phyloP scores from a whole-genome alignment of 2,329 filamentous ascomycete species.

The Xylariaceae sp. region DNA sequence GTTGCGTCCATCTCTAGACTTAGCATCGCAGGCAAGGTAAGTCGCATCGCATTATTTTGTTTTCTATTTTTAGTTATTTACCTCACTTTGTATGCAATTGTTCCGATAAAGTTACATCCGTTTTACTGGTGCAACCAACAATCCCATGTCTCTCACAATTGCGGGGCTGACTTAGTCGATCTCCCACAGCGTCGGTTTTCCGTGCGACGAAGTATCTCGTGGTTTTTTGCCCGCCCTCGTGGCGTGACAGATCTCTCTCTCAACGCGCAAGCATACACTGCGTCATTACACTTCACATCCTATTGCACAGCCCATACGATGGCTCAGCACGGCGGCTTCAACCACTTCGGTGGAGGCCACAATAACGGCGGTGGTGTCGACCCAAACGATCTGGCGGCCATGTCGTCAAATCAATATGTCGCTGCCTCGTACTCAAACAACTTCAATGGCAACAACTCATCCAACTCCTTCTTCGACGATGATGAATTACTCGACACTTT shows the following conservation, averaged over 20 bases:
- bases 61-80: background rate
- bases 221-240: constrained; percentile 14
- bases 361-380: constrained; percentile 64
- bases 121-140: constrained; percentile 10
- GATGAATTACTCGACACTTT: constrained; percentile 82
- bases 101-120: constrained; percentile 6
- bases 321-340: constrained; percentile 54
- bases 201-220: constrained; percentile 14
- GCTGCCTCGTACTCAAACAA: constrained; percentile 61
- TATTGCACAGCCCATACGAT: constrained; percentile 34
- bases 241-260: constrained; percentile 15
- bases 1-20: background rate
- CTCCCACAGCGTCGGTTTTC: constrained; percentile 20
- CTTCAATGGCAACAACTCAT: constrained; percentile 55
- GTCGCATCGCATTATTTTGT: background rate
- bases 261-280: too few species aligned
- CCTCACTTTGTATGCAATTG: constrained; percentile 4
- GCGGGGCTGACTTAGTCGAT: constrained; percentile 29
- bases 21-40: constrained; percentile 6
- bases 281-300: too few species aligned
- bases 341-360: constrained; percentile 52
- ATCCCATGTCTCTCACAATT: constrained; percentile 15
- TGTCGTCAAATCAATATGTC: constrained; percentile 59
- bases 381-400: constrained; percentile 78
- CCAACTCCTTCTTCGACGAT: constrained; percentile 77